Conservation (phyloP, 2,329 filamentous ascomycete species). For the Byssochlamys sp. region DNA sequence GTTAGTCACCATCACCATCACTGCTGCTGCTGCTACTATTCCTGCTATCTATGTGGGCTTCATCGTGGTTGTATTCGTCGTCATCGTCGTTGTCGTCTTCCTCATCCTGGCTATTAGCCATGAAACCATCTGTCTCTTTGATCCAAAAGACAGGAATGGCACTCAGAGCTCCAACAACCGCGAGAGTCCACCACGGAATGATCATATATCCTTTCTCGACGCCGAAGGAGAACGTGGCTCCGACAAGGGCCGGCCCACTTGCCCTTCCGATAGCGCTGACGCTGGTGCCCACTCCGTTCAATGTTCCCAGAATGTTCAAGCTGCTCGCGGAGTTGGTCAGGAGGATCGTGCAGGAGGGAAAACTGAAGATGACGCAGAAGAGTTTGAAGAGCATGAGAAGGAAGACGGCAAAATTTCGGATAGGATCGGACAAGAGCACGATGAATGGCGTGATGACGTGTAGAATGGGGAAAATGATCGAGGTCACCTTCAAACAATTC, state of each 20-base stretch:
- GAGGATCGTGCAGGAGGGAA: constrained; percentile 81
- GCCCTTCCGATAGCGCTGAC: constrained; percentile 73
- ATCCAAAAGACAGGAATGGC: constrained; percentile 65
- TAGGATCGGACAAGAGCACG: constrained; percentile 46
- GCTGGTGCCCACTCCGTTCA: constrained; percentile 84
- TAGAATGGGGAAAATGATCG: constrained; percentile 59
- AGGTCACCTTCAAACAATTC: constrained; percentile 59
- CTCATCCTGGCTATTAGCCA: constrained; percentile 23
- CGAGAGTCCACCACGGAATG: constrained; percentile 72
- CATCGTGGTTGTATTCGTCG: background rate
- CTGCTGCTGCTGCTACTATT: too few relatives aligned
- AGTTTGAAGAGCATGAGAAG: constrained; percentile 64
- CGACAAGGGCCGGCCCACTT: constrained; percentile 63
- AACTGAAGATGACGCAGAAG: constrained; percentile 68
- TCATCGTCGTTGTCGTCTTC: constrained; percentile 18
- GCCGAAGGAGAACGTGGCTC: constrained; percentile 65
- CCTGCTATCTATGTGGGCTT: background rate
- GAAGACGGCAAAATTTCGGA: constrained; percentile 54
- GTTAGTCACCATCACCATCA: too few relatives aligned
- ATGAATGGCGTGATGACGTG: constrained; percentile 79
- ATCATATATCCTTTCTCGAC: constrained; percentile 67
- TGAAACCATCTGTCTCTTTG: constrained; percentile 61
- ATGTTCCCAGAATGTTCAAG: constrained; percentile 67
- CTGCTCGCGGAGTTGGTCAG: constrained; percentile 77
- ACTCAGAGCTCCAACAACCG: constrained; percentile 53